Evolutionary conservation across 306 rosid genomes (phyloP), one percentile per base, ranked within the genome.

Genomic region (Comarum palustre): DNA sequence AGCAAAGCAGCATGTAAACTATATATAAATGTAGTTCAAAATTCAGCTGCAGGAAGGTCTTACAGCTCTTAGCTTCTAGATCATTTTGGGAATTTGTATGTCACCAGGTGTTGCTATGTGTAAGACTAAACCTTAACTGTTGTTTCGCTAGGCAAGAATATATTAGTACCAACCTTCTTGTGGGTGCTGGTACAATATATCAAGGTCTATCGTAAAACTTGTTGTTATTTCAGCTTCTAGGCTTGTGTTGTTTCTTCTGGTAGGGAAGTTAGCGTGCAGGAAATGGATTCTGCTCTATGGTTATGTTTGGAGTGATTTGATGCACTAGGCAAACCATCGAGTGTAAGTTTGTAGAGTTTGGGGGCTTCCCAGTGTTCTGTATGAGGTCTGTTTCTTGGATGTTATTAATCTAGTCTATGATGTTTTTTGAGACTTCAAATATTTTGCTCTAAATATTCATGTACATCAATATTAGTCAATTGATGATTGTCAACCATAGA

Each of bases 351-450:
- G 71, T 66, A 66, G 71, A 66, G 46, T 45, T 41, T 24, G 71
- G 55, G 71, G 20, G 51, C 34, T 39, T 66, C 58, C 72, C 72
- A 16, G 14, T 68, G 72, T 68, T 67, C 15, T 52, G 61, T 68
- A 22, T 6, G n/a, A 12, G 13, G 29, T 52, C 4, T 6, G 10
- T 12, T 13, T 66, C 11, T 14, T 8, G 20, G 32, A 29, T 27
- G 15, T 25, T 68, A 41, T 17, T 27, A 45, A 46, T 27, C 1
- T 38, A 17, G 10, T 46, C 42, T 46, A 15, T 68, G 43, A 8
- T 41, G 43, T 41, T 41, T 41, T 41, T 41, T 9, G 3, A 41
- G 43, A 41, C 12, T 41, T 9, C 12, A 9, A 41, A 41, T 41
- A 41, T 41, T 5, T 41, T 41, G 11, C 43, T 41, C 1, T 41